Base-by-base conservation (phyloP, 1,284 basidiomycete species). In the Ceratobasidium sp. region DNA sequence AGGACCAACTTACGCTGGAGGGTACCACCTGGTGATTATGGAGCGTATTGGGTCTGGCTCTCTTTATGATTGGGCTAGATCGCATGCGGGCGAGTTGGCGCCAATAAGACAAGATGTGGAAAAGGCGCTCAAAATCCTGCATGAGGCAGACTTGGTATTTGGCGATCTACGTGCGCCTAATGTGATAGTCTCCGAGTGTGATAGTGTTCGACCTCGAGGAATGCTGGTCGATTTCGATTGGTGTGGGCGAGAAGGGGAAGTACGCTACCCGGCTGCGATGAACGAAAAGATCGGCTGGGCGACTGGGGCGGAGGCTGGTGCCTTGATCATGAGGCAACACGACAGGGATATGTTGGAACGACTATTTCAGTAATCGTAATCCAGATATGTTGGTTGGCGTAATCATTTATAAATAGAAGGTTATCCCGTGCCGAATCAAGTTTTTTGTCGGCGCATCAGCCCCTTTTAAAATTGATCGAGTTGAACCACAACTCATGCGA, bases 141-240 rank as follows among this genome's bases (percentile, higher is more conserved):
- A 72, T 46, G 28, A 55, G 8, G 62, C 6, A 4, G 30, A 41
- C 32, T 53, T 50, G 26, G 71, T 72, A 14, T 69, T 72, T 43
- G 71, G 61, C 3, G 71, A 72, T 28, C 62, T 72, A 1, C 71
- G 71, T 3, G 26, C 61, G 9, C 62, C 71, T 5, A 72, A 72
- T 34, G 26, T 72, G 1, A 1, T 72, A 14, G 28, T 67, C 36
- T 2, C 18, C 9, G 58, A n/a, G 36, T 2, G 6, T 21, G 16
- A 16, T 23, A n/a, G 12, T 14, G 16, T 6, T 3, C 9, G 30
- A 8, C 28, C 10, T 2, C 9, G 41, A 2, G 48, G 14, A 9
- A 32, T 52, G 55, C 48, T 72, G 8, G 34, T 72, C n/a, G 71
- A 72, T 34, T 72, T 72, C 36, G 71, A 72, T 52, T 72, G 71